Conservation (phyloP, 192 early-diverging fungal genomes). For the Coemansia sp. region DNA sequence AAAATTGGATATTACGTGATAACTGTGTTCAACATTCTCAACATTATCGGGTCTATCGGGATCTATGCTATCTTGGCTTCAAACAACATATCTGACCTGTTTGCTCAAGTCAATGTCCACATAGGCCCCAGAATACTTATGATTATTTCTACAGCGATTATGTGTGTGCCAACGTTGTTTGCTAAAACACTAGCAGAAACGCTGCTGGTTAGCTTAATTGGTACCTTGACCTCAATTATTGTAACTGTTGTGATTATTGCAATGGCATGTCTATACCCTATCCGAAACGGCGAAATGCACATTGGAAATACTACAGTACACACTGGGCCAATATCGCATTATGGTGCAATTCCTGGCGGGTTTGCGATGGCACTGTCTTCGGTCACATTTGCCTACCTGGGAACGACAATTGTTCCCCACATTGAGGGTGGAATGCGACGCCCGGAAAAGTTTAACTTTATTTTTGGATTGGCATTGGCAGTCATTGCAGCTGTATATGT, state of each 20-base stretch:
- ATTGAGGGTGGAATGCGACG: constrained; percentile 69
- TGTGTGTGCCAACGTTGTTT: constrained; percentile 64
- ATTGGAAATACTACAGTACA: constrained; percentile 26
- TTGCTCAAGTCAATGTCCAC: constrained; percentile 32
- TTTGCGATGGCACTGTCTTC: constrained; percentile 66
- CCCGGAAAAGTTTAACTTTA: constrained; percentile 63
- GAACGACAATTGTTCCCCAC: constrained; percentile 76
- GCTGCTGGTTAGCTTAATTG: constrained; percentile 64
- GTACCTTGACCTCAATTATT: constrained; percentile 63
- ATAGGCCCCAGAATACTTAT: constrained; percentile 35
- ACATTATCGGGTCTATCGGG: constrained; percentile 46
- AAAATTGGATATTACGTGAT: constrained; percentile 40
- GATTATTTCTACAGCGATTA: constrained; percentile 52
- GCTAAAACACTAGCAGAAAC: constrained; percentile 76
- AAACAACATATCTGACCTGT: constrained; percentile 39
- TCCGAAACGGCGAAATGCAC: constrained; percentile 28
- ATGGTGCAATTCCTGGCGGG: constrained; percentile 33
- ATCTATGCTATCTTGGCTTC: constrained; percentile 43
- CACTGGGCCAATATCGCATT: constrained; percentile 13
- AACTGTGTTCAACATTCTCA: constrained; percentile 41
- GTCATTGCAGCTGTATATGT: constrained; percentile 68
- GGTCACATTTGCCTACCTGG: constrained; percentile 67
- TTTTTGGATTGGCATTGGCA: constrained; percentile 57
- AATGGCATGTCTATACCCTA: constrained; percentile 45
- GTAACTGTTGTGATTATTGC: constrained; percentile 60